Conservation (phyloP, 306 rosid genomes). For the Prunus mume region DNA sequence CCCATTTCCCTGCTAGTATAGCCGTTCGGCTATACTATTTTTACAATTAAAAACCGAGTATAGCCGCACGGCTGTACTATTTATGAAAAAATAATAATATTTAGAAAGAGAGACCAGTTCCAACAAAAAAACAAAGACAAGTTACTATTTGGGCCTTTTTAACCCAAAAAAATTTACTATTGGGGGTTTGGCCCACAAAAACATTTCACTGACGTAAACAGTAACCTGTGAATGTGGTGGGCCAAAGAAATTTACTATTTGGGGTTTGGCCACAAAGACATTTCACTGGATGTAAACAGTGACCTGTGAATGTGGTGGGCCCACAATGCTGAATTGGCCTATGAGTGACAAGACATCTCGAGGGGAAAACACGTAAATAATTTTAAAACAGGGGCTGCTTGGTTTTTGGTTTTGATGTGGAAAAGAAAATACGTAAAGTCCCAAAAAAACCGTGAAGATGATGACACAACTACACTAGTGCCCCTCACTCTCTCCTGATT, state of each 20-base stretch:
- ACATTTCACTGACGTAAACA: neutral
- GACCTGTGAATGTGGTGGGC: neutral
- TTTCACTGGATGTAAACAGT: neutral
- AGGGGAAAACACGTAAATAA: neutral
- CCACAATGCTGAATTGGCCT: neutral
- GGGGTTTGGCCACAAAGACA: neutral
- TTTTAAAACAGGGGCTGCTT: neutral
- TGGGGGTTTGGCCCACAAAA: neutral
- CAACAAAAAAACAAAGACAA: no score
- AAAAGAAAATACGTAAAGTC: neutral
- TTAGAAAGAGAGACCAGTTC: neutral
- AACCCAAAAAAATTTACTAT: no score
- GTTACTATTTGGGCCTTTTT: no score
- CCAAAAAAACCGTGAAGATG: slow-evolving; percentile 10
- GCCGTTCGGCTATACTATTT: no score
- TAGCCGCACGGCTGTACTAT: no score
- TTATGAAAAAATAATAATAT: no score
- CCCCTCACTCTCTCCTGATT: neutral
- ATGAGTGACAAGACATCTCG: neutral
- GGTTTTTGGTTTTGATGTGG: neutral
- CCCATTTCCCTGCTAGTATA: no score
- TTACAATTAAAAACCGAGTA: no score
- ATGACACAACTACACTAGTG: slow-evolving; percentile 7
- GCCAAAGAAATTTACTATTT: neutral
- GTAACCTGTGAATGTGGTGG: neutral